Conservation (phyloP, 2,329 filamentous ascomycete genomes). For the Hortaea sp. region DNA sequence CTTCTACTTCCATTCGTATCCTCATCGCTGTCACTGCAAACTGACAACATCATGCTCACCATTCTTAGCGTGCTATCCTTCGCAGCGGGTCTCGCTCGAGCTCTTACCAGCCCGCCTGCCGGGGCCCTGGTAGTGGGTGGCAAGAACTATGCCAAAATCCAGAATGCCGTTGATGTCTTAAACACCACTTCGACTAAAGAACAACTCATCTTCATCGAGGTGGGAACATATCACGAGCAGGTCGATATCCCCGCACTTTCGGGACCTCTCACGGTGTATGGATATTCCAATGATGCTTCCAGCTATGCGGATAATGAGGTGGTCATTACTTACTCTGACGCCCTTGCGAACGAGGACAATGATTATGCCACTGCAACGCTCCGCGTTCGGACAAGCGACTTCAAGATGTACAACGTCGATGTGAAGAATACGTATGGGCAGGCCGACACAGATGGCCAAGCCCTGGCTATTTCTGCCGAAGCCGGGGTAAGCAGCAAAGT, state of each 20-base stretch:
- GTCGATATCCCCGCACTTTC: conserved; percentile 42
- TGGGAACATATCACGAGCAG: conserved; percentile 53
- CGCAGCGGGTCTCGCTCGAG: conserved; percentile 6
- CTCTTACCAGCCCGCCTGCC: conserved; percentile 35
- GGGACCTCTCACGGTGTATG: conserved; percentile 47
- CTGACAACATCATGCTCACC: too few relatives aligned
- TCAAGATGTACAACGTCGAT: conserved; percentile 56
- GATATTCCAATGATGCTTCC: conserved; percentile 45
- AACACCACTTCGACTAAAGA: conserved; percentile 39
- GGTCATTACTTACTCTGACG: conserved; percentile 40
- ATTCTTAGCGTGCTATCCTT: too few relatives aligned
- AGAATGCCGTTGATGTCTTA: conserved; percentile 49
- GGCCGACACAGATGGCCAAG: conserved; percentile 33
- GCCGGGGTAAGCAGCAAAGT: conserved; percentile 22
- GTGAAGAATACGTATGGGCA: conserved; percentile 40
- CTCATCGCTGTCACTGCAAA: too few relatives aligned
- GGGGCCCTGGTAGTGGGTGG: conserved; percentile 43
- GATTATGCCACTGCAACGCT: conserved; percentile 47
- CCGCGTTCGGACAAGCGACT: conserved; percentile 38
- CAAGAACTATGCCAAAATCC: conserved; percentile 40
- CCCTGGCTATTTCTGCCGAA: conserved; percentile 44
- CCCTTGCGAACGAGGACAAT: conserved; percentile 37
- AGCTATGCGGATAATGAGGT: conserved; percentile 49
- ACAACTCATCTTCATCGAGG: conserved; percentile 53
- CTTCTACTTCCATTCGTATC: too few relatives aligned